Evolutionary conservation across 2,329 filamentous ascomycete species (phyloP), one percentile per base, ranked within the genome.

Genomic region (Pseudogymnoascus sp.): DNA sequence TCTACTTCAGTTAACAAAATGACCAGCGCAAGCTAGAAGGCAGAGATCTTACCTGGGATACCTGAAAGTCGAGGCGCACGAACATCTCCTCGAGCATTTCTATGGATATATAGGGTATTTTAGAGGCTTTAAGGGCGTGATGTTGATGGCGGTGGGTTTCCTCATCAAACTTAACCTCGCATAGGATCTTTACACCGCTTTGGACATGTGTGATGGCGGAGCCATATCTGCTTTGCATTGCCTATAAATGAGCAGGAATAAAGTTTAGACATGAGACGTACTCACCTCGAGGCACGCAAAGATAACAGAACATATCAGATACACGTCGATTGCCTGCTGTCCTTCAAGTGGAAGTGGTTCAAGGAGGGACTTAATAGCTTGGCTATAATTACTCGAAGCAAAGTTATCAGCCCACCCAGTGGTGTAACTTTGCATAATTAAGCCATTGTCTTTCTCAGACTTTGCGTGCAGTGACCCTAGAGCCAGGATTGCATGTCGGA

Each of bases 121-220:
- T 47, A 5, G 62, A 58, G 22, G 41, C 39, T 22, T 43, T 50
- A 4, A 64, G 28, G 11, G 37, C 25, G 11, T 58, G 14, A 22
- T 65, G 64, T 37, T 62, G 30, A 58, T 65, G 41, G 11, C 18
- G 39, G 14, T 22, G 20, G 14, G 60, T 62, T 32, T 47, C 22
- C 38, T 64, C 50, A 39, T 63, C 20, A 28, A 64, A 63, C 6
- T 62, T 41, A n/a, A 67, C 60, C 35, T 67, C 65, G 18, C 62
- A 60, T 11, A 68, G 43, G 4, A 68, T 67, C 43, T 66, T 67
- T 6, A 39, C 60, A 4, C 66, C 66, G 38, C 65, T 66, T 54
- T 64, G 58, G 9, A 66, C 16, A 37, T 68, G 65, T 16, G 64
- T 60, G 7, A 65, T 62, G 5, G 65, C 66, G 11, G 61, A 35